phyloP scores from a whole-genome alignment of 2,329 filamentous ascomycete species.

The Aspergillus amoenus region DNA sequence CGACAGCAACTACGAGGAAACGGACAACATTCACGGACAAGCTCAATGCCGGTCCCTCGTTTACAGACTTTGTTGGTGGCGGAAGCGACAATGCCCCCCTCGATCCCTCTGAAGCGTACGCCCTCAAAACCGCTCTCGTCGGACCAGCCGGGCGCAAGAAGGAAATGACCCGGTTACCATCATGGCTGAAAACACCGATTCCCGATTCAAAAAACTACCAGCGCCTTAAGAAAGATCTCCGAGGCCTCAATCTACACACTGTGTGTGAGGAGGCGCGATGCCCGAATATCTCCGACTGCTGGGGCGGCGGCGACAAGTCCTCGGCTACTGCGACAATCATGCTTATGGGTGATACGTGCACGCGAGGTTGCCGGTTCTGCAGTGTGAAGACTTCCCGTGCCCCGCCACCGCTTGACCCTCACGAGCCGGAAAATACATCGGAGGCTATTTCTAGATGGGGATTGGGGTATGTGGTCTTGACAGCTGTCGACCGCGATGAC shows the following conservation, averaged over 20 bases:
- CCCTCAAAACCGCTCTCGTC: conserved; percentile 61
- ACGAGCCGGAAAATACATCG: conserved; percentile 95
- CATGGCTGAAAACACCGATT: conserved; percentile 96
- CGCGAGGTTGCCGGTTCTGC: conserved; percentile 93
- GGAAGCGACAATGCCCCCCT: conserved; percentile 42
- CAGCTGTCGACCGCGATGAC: conserved; percentile 91
- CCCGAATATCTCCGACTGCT: conserved; percentile 97
- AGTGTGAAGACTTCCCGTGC: conserved; percentile 84
- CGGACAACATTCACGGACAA: conserved; percentile 61
- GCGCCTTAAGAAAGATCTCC: conserved; percentile 89
- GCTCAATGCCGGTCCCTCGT: conserved; percentile 64
- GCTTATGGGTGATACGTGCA: conserved; percentile 99
- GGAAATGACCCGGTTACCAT: conserved; percentile 72
- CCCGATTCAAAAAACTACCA: conserved; percentile 85
- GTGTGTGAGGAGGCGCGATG: conserved; percentile 97
- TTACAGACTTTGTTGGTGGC: conserved; percentile 61
- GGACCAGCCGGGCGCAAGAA: conserved; percentile 63
- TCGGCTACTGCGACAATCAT: conserved; percentile 97
- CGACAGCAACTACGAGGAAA: conserved; percentile 56
- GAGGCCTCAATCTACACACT: conserved; percentile 86
- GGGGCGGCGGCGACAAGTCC: conserved; percentile 85
- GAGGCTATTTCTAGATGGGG: conserved; percentile 93
- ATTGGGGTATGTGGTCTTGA: conserved; percentile 91
- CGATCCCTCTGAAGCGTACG: conserved; percentile 54
- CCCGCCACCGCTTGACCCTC: conserved; percentile 80